A percentile compares a stretch with the other conserved stretches of the same genome.
Evolutionary conservation across 352 stramenopile species (phyloP).

Genomic region (Vaucheria bursata): DNA sequence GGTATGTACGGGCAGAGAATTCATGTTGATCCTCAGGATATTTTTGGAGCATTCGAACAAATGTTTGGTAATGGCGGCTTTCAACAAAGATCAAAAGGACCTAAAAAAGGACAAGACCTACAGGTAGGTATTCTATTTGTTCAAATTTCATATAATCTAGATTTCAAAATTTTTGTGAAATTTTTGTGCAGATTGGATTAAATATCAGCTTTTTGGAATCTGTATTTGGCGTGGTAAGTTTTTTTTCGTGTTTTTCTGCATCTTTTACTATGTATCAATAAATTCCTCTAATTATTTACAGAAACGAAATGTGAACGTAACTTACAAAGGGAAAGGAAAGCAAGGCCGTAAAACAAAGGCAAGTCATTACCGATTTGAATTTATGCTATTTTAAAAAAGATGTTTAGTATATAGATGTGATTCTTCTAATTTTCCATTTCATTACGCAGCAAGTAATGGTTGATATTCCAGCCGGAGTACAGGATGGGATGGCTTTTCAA

Average conservation of each 20-base stretch:
- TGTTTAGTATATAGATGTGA: not conserved
- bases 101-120: conserved; percentile 22
- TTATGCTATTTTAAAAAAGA: not conserved
- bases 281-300: not conserved
- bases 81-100: conserved; percentile 11
- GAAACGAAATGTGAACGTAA: not conserved
- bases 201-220: not conserved
- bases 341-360: conserved; percentile 23
- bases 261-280: not conserved
- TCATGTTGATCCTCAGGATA: conserved; percentile 25
- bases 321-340: not conserved
- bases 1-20: conserved; percentile 16
- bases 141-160: no score
- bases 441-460: conserved; percentile 13
- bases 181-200: not conserved
- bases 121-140: conserved; percentile 27
- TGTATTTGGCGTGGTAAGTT: conserved; percentile 5
- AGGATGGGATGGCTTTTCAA: conserved; percentile 29
- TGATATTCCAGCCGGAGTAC: conserved; percentile 27
- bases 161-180: no score
- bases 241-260: not conserved
- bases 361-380: not conserved
- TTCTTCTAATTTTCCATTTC: not conserved
- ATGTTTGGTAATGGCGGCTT: conserved; percentile 33
- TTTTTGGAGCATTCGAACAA: conserved; percentile 30